Conservation (phyloP, 768 basidiomycete species). For the Lactifluus pinguis region DNA sequence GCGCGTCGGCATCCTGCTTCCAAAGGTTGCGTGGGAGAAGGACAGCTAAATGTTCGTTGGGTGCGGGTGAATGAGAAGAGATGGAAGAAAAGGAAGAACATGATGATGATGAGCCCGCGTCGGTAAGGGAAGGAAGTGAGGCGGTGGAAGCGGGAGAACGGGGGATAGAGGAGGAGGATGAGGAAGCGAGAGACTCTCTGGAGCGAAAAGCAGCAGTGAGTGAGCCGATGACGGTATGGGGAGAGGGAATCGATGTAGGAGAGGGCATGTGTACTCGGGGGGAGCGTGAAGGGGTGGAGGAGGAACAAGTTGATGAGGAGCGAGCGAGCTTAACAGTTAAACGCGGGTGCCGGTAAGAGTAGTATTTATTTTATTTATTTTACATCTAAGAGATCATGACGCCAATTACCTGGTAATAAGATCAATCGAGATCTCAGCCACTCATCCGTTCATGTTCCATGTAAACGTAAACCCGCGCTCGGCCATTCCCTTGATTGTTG, state of each 20-base stretch:
- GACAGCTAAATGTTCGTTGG: slow-evolving; percentile 72
- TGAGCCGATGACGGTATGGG: slow-evolving; percentile 9
- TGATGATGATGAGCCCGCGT: slow-evolving; percentile 21
- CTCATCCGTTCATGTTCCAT: not conserved
- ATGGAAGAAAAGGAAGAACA: slow-evolving; percentile 19
- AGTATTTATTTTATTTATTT: slow-evolving; percentile 8
- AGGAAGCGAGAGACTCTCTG: slow-evolving; percentile 11
- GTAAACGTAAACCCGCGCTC: slow-evolving; percentile 14
- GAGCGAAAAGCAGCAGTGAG: slow-evolving; percentile 13
- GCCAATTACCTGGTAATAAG: not conserved
- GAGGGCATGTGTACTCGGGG: not conserved
- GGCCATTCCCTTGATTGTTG: slow-evolving; percentile 4
- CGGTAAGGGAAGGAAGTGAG: slow-evolving; percentile 21
- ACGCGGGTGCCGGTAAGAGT: slow-evolving; percentile 2
- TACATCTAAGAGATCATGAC: too few relatives aligned
- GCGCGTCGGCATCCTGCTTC: slow-evolving; percentile 64
- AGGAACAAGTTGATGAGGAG: too few relatives aligned
- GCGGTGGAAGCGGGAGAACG: slow-evolving; percentile 17
- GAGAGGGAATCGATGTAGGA: not conserved
- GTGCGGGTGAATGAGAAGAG: slow-evolving; percentile 19
- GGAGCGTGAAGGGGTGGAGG: not conserved
- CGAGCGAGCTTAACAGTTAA: slow-evolving; percentile 3
- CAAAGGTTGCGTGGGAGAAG: slow-evolving; percentile 59
- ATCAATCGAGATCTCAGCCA: slow-evolving; percentile 12
- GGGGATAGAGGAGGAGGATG: slow-evolving; percentile 14